phyloP scores from a whole-genome alignment of 2,329 filamentous ascomycete genomes.

The Penicillium sp. region DNA sequence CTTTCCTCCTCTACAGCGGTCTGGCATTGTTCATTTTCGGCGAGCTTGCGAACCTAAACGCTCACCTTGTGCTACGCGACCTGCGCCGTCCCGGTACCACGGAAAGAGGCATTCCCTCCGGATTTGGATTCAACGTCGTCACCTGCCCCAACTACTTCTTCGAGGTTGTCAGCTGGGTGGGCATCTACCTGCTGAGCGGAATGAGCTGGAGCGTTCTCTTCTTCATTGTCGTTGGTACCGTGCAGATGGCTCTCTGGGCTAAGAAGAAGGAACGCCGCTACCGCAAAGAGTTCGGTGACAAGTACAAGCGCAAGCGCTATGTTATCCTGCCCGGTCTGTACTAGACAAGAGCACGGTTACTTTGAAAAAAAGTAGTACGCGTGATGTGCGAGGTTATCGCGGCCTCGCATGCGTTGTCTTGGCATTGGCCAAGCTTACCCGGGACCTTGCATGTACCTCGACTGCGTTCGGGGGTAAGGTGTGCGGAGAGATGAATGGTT shows the following conservation, averaged over 20 bases:
- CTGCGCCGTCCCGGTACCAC: conserved; percentile 71
- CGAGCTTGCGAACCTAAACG: conserved; percentile 69
- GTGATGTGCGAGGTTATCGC: too few relatives aligned
- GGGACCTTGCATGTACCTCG: too few relatives aligned
- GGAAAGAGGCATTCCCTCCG: conserved; percentile 76
- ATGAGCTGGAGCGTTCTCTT: conserved; percentile 63
- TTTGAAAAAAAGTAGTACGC: too few relatives aligned
- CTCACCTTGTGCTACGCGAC: conserved; percentile 68
- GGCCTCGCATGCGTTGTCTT: too few relatives aligned
- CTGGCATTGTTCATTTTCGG: conserved; percentile 65
- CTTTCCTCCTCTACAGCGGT: conserved; percentile 60
- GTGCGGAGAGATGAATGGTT: too few relatives aligned
- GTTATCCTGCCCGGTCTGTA: conserved; percentile 69
- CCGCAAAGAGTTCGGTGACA: conserved; percentile 79
- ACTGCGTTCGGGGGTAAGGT: too few relatives aligned
- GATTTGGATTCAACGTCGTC: conserved; percentile 74
- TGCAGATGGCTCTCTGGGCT: conserved; percentile 80
- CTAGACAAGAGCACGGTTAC: too few relatives aligned
- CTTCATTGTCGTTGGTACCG: conserved; percentile 64
- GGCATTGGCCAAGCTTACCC: too few relatives aligned
- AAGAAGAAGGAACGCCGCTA: conserved; percentile 86
- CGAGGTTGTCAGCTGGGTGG: conserved; percentile 77
- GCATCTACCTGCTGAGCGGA: conserved; percentile 68
- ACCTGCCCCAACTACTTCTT: conserved; percentile 98
- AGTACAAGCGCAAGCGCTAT: conserved; percentile 89